These are phyloP conservation scores for Anthoceros angustus DNA, from an alignment of 225 moss, liverwort and hornwort genomes.

Conservation along the genomic window DNA sequence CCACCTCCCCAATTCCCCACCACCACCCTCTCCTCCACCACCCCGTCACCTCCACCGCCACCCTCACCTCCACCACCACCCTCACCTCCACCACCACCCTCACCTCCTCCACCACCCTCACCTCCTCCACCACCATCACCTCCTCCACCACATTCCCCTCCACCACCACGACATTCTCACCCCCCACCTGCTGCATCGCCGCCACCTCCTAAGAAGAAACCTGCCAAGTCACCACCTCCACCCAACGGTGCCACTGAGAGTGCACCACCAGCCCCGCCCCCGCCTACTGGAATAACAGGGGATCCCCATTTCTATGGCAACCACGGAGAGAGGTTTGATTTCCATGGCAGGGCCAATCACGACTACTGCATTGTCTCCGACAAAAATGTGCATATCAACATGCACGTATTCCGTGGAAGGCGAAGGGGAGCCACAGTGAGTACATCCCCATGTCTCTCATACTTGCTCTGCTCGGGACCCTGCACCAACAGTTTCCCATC, in stretches of 20 bases:
- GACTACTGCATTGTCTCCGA: conserved; percentile 46
- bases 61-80: conserved; percentile 11
- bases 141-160: conserved; percentile 9
- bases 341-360: conserved; percentile 22
- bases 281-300: conserved; percentile 6
- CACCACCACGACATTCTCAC: conserved; percentile 5
- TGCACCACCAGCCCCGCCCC: conserved; percentile 8
- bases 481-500: neutral
- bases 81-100: conserved; percentile 6
- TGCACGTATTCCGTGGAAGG: conserved; percentile 43
- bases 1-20: conserved; percentile 3
- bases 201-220: neutral
- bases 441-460: neutral
- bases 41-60: conserved; percentile 13
- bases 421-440: conserved; percentile 25
- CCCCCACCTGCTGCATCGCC: conserved; percentile 1
- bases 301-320: conserved; percentile 42
- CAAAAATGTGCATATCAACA: conserved; percentile 37
- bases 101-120: neutral
- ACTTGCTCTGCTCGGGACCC: neutral
- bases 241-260: neutral
- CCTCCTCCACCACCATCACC: neutral
- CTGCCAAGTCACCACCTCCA: conserved; percentile 4
- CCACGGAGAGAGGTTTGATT: conserved; percentile 39
- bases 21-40: conserved; percentile 13